Percentiles rank a stretch among this genome's conserved stretches.
These are phyloP conservation scores for Calycina herbarum DNA, from an alignment of 2,329 filamentous ascomycete genomes.

Conservation along the genomic window DNA sequence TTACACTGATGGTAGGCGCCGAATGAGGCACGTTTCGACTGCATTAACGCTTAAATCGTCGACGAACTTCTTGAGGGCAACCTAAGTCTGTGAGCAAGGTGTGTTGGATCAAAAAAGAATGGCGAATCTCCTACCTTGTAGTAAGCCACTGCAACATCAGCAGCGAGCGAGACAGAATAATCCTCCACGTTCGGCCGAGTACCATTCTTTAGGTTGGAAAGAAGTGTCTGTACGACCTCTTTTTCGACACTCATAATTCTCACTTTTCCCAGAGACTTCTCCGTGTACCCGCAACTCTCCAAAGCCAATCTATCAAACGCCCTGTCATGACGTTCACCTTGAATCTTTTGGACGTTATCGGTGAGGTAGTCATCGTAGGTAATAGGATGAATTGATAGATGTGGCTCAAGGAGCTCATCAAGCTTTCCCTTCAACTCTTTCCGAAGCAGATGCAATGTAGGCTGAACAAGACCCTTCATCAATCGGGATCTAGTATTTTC, in stretches of 20 bases:
- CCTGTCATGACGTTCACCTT: not conserved
- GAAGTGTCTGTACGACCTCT: not conserved
- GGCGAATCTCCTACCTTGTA: not conserved
- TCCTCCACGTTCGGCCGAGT: not conserved
- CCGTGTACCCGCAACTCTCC: not conserved
- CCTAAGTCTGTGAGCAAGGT: not conserved
- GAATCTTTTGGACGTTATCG: not conserved
- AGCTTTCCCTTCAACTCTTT: not conserved
- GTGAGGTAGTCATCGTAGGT: not conserved
- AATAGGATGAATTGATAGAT: not conserved
- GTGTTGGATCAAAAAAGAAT: not conserved
- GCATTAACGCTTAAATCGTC: constrained; percentile 17
- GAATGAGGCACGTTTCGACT: constrained; percentile 18
- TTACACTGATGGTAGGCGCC: constrained; percentile 7
- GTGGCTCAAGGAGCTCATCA: not conserved
- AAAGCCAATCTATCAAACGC: not conserved
- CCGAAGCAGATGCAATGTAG: not conserved
- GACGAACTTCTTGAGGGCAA: constrained; percentile 19
- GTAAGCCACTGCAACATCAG: not conserved
- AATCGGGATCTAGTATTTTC: not conserved
- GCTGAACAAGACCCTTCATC: not conserved
- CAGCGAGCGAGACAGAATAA: not conserved
- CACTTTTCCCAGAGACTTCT: not conserved
- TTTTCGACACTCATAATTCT: no score
- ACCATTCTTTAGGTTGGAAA: not conserved